A percentile compares a stretch with the other conserved stretches of the same genome.
These are phyloP conservation scores for Arthroderma uncinatum DNA, from an alignment of 2,329 filamentous ascomycete species.

Conservation along the genomic window DNA sequence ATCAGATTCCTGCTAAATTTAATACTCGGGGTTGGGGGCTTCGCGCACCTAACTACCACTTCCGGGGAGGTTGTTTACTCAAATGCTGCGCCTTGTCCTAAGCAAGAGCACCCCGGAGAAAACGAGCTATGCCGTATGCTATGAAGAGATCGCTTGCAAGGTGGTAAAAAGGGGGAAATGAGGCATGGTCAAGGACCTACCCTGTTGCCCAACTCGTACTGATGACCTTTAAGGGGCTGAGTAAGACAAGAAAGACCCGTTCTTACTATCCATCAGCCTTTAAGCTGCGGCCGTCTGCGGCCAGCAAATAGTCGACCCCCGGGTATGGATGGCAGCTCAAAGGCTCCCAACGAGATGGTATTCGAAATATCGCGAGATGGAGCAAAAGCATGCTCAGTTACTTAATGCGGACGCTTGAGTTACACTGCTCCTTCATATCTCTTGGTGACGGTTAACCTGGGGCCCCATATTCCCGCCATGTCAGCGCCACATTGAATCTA, in stretches of 20 bases:
- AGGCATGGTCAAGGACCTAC: not conserved
- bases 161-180: not conserved
- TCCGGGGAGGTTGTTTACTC: not conserved
- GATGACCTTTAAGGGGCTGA: not conserved
- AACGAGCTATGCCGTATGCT: not conserved
- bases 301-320: too few species aligned
- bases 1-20: too few species aligned
- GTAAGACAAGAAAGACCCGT: not conserved
- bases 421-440: not conserved
- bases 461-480: not conserved
- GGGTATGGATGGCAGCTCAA: too few species aligned
- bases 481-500: not conserved
- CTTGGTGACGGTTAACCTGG: not conserved
- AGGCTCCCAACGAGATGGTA: not conserved
- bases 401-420: not conserved
- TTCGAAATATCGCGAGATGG: not conserved
- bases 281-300: too few species aligned
- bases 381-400: not conserved
- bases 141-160: not conserved
- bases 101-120: not conserved
- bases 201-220: not conserved
- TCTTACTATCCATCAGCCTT: not conserved
- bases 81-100: not conserved
- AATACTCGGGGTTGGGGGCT: not conserved
- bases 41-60: not conserved